Base-by-base conservation (phyloP, 2,329 filamentous ascomycete species). In the Beauveria varroae region DNA sequence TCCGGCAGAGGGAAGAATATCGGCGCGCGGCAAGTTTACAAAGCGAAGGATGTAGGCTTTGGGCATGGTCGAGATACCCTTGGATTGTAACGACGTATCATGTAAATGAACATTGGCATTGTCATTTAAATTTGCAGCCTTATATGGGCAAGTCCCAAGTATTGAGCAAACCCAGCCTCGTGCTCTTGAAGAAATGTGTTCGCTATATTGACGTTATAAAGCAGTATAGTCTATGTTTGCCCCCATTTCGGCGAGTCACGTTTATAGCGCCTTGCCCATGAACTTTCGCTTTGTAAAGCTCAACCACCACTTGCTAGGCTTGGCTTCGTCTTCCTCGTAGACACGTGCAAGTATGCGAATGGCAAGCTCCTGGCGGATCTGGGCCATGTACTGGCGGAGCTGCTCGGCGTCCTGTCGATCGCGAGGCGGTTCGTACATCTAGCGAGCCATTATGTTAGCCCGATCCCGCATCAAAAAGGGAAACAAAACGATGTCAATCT, bases 201-300 rank as follows among this genome's bases (percentile, higher is more conserved):
- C 34, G 58, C 64, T 62, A 63, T 70, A 52, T 57, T 58, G 62
- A 62, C 57, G 64, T 65, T 68, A 66, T 70, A 67, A 49, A 58
- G 53, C 34, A 57, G 62, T 60, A 64, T 62, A 60, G 47, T 59
- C 43, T 61, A 50, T 12, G 37, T 18, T 22, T 49, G 3, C 52
- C 58, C 37, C 46, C 47, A 37, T 30, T 52, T 18, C 57, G 56
- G 18, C 43, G n/a, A n/a, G 9, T 47, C 10, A 40, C 8, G 10
- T 41, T 74, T 81, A 93, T 77, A 95, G 79, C 67, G 85, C 84
- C 86, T 98, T 98, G 74, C 93, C 93, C 95, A 99, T 98, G 73
- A 99, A 99, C 86, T 97, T 97, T 78, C 95, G 88, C 87, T 98
- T 98, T 59, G 90, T 91, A 75, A 97, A 99, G 81, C 95, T 98